Evolutionary conservation across 345 rosid genomes (phyloP), one percentile per base, ranked within the genome.

Genomic region (Eucalyptus leucophloia): DNA sequence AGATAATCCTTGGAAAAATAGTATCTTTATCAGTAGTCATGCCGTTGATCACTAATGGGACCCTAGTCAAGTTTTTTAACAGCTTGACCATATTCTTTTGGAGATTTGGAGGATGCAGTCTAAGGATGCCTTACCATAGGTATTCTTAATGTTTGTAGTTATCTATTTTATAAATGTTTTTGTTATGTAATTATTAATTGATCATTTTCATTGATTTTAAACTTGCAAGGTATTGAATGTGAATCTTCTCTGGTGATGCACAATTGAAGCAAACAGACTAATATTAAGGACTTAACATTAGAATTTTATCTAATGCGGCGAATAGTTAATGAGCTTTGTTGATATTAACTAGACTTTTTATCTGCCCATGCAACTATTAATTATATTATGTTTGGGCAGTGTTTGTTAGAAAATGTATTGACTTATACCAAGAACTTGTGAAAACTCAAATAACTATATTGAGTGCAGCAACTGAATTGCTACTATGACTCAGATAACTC

Each of bases 381-480:
- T 58, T 58, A 26, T 58, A 24, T 26, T 58, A 10, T 26, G 65
- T 58, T 24, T 10, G n/a, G 2, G 7, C 7, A 26, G 0, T 0
- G 0, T 58, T 58, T 58, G 7, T 11, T 58, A 58, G 65, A 58
- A 58, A 58, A 58, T 58, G 15, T 54, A 58, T 26, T 58, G 7
- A 58, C n/a, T 58, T 58, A 14, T 7, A 58, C 1, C 1, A 58
- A 58, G 7, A 58, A 58, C 7, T 58, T 58, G 15, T 58, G 3
- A 58, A n/a, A 26, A 58, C 65, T 58, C 65, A 58, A 24, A 58
- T 58, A 26, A 24, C n/a, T 58, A 24, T 5, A 26, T 26, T 58
- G 7, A 58, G 7, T 58, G 65, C 1, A 12, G 3, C 7, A 58
- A 24, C n/a, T 10, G 0, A 26, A 24, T 58, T 58, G 3, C 14